Base-by-base conservation (phyloP, 1,139 yeast species). In the Debaryomyces subglobosus region DNA sequence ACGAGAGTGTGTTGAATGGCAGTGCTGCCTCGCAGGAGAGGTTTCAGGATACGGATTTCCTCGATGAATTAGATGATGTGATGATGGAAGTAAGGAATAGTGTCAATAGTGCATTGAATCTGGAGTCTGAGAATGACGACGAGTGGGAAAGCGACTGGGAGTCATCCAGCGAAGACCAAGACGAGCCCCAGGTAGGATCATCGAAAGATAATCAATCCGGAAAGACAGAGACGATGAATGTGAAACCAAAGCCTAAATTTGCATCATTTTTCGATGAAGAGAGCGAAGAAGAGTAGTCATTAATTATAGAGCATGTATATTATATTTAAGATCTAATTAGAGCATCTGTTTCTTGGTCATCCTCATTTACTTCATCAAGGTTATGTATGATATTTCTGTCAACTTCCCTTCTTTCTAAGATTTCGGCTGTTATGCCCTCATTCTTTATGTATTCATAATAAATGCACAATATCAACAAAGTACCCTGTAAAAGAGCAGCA, bases 401-500 rank as follows among this genome's bases (percentile, higher is more conserved):
- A 3, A 71, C 60, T 9, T 69, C 70, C 29, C 62, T 53, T 48
- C 72, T 55, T 47, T 72, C 78, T 21, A 63, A 56, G 8, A 60
- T 49, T 39, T 68, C 72, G 1, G 72, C 71, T 37, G 57, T 54
- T 21, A 63, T 42, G 0, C 71, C 72, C 27, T 61, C 61, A 29
- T 60, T 57, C 46, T 55, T 61, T 50, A 68, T 64, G 54, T 71
- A 69, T 50, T 70, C 72, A 49, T 72, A 72, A 57, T 72, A 72
- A 43, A 72, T 63, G 54, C 77, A 72, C 57, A 72, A 64, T 12
- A 57, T 44, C 55, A 70, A 67, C 51, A 71, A 42, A 5, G 53
- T 51, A 0, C 86, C 82, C 65, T 90, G 96, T 24, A 87, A 65
- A 2, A 71, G 56, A 0, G 94, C 94, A 0, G 96, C 92, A 0